Percentiles rank a stretch among this genome's conserved stretches.
These are phyloP conservation scores for Eutrema salsugineum DNA, from an alignment of 441 rosid genomes.

Conservation along the genomic window DNA sequence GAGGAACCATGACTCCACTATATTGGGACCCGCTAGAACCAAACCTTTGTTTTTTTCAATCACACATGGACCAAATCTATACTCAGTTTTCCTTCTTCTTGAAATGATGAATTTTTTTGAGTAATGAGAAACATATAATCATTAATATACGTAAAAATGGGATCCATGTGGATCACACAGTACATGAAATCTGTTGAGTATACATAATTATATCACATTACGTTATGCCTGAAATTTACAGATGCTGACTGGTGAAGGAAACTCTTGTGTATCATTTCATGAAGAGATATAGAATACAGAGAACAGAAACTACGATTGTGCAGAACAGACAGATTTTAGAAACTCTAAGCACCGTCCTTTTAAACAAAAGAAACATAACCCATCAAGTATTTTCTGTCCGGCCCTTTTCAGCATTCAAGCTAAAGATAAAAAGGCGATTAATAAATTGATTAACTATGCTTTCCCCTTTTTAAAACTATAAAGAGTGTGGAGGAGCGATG, in stretches of 20 bases:
- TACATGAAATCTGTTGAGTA: neutral
- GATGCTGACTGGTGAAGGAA: neutral
- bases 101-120: neutral
- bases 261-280: neutral
- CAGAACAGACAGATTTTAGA: neutral
- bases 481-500: conserved; percentile 1
- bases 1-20: conserved; percentile 24
- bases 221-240: neutral
- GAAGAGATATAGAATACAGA: neutral
- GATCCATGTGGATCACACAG: neutral
- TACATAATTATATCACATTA: neutral
- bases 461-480: neutral
- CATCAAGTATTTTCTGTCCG: neutral
- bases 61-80: conserved; percentile 15
- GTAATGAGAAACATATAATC: neutral
- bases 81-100: neutral
- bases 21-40: conserved; percentile 19
- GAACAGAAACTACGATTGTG: neutral
- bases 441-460: neutral
- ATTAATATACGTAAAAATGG: neutral
- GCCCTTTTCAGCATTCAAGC: neutral
- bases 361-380: neutral
- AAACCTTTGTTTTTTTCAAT: no score
- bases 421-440: neutral
- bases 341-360: neutral